Percentiles rank a stretch among this genome's conserved stretches.
Conservation (phyloP, 352 stramenopile species). For the Globisporangium sylvaticum region DNA sequence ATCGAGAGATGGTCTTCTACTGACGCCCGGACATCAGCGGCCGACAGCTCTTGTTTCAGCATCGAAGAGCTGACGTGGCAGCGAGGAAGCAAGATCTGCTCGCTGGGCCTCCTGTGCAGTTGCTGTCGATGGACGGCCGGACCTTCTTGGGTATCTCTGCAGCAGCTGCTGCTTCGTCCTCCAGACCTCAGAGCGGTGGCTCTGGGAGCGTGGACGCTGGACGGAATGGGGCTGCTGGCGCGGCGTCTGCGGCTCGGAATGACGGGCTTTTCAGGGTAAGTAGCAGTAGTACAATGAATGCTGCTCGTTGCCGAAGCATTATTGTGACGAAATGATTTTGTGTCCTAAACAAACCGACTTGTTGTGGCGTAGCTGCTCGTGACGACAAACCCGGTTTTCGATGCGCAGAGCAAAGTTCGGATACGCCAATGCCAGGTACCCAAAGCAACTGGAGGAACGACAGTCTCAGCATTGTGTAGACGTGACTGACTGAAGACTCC, state of each 20-base stretch:
- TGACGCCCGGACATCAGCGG: conserved; percentile 40
- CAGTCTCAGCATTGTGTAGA: neutral
- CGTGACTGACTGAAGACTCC: neutral
- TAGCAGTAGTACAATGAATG: too few relatives aligned
- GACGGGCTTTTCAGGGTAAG: conserved; percentile 22
- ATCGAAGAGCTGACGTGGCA: conserved; percentile 1
- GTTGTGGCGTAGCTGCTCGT: conserved; percentile 31
- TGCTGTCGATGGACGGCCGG: conserved; percentile 41
- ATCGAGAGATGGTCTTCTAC: conserved; percentile 42
- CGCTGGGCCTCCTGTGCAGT: conserved; percentile 32
- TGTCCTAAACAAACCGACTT: neutral
- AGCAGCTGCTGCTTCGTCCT: neutral
- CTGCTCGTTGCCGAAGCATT: neutral
- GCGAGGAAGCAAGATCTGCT: neutral
- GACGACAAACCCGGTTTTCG: conserved; percentile 32
- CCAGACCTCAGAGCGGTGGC: neutral
- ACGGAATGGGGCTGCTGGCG: neutral
- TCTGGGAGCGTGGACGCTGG: neutral
- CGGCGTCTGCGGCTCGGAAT: neutral
- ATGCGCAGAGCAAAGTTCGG: conserved; percentile 26
- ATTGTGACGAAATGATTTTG: neutral
- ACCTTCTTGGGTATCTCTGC: conserved; percentile 38
- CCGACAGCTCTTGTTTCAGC: conserved; percentile 21
- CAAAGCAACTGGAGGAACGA: neutral
- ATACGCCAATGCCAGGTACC: conserved; percentile 38